Conservation (phyloP, 768 basidiomycete genomes). For the Tylopilus plumbeoviolaceoides region DNA sequence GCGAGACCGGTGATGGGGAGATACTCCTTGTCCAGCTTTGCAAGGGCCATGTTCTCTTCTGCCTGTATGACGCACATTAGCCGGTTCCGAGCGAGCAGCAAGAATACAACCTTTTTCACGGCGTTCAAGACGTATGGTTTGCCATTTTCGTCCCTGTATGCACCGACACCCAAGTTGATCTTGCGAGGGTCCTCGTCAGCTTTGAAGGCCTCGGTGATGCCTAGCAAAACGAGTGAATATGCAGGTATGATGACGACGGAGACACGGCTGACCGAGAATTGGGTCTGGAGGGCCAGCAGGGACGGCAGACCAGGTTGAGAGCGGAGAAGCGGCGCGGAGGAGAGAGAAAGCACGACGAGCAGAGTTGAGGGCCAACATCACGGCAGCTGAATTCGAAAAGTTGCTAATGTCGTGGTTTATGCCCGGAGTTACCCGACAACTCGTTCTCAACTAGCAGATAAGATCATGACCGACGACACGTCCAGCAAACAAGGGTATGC, state of each 20-base stretch:
- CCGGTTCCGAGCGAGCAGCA: neutral
- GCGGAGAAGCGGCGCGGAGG: slow-evolving; percentile 35
- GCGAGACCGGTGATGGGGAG: slow-evolving; percentile 90
- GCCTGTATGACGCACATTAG: slow-evolving; percentile 44
- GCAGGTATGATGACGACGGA: neutral
- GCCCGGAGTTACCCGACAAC: slow-evolving; percentile 19
- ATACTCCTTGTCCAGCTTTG: slow-evolving; percentile 89
- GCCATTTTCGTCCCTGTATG: slow-evolving; percentile 90
- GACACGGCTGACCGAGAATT: slow-evolving; percentile 68
- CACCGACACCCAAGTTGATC: slow-evolving; percentile 97
- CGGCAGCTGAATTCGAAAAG: neutral
- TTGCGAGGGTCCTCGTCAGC: slow-evolving; percentile 89
- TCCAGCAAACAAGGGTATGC: slow-evolving; percentile 4
- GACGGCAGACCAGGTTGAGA: slow-evolving; percentile 80
- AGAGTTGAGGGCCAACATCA: slow-evolving; percentile 42
- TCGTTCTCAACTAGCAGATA: no score
- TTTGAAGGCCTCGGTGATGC: slow-evolving; percentile 94
- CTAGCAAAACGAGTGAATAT: slow-evolving; percentile 35
- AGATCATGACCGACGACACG: neutral
- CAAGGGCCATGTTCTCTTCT: slow-evolving; percentile 63
- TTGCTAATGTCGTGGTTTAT: neutral
- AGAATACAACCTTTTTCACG: slow-evolving; percentile 69
- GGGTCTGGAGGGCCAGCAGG: slow-evolving; percentile 89
- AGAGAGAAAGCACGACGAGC: slow-evolving; percentile 48
- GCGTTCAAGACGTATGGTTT: slow-evolving; percentile 91